Base-by-base conservation (phyloP, 305 asterid species). In the Petunia hybrid region DNA sequence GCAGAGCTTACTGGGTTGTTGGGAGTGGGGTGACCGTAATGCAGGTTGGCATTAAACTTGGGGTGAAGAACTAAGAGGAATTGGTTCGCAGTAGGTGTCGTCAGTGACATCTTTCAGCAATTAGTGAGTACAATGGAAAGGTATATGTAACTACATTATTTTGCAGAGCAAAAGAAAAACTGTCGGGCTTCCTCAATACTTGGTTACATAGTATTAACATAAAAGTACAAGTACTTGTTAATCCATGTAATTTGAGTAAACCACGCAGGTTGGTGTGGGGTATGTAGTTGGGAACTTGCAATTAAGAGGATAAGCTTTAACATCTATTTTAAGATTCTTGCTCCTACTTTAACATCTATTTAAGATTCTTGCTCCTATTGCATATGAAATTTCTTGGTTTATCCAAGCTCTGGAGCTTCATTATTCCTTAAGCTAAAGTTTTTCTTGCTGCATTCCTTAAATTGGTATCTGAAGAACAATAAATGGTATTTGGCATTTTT, bases 81-180 rank as follows among this genome's bases (percentile, higher is more conserved):
- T 31, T 48, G 43, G 61, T 48, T 71, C 13, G 6, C 53, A 12
- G 78, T 73, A 73, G 45, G 35, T 51, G 6, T 40, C 48, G 45
- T 51, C 78, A 51, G 78, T 51, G 78, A 36, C 78, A 73, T 73
- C 45, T 73, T 71, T 35, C 78, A 73, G 78, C 62, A 35, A 51
- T 35, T 71, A 12, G 36, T 1, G 31, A 48, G 78, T 73, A 73
- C 35, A 48, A 48, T 35, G 10, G 63, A n/a, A 59, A 36, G 56
- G 62, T 71, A 48, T 35, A 73, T 35, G 62, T 38, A 48, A 16
- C 35, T 31, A 40, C 48, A 51, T 35, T 71, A 35, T 10, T 46
- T 48, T 51, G 62, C 78, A 48, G 53, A 12, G 78, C 62, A 73
- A 73, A 71, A 35, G 45, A 6, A 48, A 73, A 51, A 35, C 55